Evolutionary conservation across 2,329 filamentous ascomycete species (phyloP).

Genomic region (Rhexocercosporidium sp.): DNA sequence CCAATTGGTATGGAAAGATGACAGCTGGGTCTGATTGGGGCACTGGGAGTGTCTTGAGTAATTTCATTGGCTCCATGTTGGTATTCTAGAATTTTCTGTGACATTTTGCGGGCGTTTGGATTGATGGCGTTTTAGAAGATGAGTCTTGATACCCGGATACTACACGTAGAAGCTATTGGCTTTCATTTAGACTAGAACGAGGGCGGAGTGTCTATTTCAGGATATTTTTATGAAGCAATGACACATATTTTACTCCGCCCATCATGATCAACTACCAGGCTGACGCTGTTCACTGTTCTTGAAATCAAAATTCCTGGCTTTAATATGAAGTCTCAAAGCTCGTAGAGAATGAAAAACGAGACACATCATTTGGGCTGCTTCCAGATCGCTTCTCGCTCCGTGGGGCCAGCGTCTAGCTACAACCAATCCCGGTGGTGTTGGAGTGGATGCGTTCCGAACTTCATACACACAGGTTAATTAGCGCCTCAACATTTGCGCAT

Average conservation of each 20-base stretch:
- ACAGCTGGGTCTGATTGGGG: constrained; percentile 19
- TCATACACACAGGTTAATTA: too few species aligned
- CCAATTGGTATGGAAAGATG: constrained; percentile 21
- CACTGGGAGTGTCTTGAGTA: constrained; percentile 19
- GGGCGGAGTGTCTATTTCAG: neutral
- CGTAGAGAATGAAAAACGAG: too few species aligned
- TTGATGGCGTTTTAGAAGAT: neutral
- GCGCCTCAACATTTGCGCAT: too few species aligned
- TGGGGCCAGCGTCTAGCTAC: too few species aligned
- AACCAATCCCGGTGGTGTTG: too few species aligned
- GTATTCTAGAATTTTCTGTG: neutral
- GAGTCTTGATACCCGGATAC: neutral
- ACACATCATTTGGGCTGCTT: too few species aligned
- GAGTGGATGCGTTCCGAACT: too few species aligned
- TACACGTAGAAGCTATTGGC: neutral
- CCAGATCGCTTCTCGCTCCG: too few species aligned
- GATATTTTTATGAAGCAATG: neutral
- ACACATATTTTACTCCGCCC: neutral
- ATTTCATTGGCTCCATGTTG: constrained; percentile 15
- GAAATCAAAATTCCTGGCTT: too few species aligned
- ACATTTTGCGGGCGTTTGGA: neutral
- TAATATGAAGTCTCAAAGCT: too few species aligned
- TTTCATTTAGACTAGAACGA: neutral
- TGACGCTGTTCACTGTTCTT: too few species aligned
- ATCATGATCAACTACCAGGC: too few species aligned